These are phyloP conservation scores for Penicillium paradoxum DNA, from an alignment of 495 filamentous ascomycete genomes.

Conservation along the genomic window DNA sequence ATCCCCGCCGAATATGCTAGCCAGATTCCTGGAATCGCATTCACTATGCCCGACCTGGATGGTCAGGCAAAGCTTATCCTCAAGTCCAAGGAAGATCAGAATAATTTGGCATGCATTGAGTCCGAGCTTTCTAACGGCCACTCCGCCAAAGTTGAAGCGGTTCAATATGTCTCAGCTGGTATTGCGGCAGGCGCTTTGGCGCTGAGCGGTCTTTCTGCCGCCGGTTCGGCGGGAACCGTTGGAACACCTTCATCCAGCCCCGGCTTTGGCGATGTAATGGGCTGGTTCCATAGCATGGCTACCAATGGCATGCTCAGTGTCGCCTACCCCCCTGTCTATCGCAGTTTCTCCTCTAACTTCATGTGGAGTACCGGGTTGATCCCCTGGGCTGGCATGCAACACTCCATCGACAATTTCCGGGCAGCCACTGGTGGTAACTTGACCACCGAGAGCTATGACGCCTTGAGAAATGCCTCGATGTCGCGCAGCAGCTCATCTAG, in stretches of 20 bases:
- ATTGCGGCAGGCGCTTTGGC: constrained; percentile 82
- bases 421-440: constrained; percentile 78
- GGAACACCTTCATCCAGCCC: constrained; percentile 71
- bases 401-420: constrained; percentile 82
- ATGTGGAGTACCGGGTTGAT: constrained; percentile 85
- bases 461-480: constrained; percentile 51
- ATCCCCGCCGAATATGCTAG: constrained; percentile 67
- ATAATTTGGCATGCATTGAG: constrained; percentile 75
- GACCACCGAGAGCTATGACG: constrained; percentile 69
- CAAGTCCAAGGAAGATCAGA: constrained; percentile 51
- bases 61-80: constrained; percentile 79
- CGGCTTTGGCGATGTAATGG: constrained; percentile 79
- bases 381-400: constrained; percentile 74
- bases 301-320: constrained; percentile 95
- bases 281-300: constrained; percentile 89
- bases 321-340: constrained; percentile 78
- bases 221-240: constrained; percentile 56
- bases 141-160: constrained; percentile 64
- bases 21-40: constrained; percentile 85
- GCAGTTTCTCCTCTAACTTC: constrained; percentile 87
- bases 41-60: constrained; percentile 84
- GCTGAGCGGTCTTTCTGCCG: constrained; percentile 66
- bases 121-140: constrained; percentile 84
- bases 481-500: constrained; percentile 41
- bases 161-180: constrained; percentile 79